A percentile compares a stretch with the other conserved stretches of the same genome.
These are phyloP conservation scores for Calonectria honghensis DNA, from an alignment of 2,329 filamentous ascomycete genomes.

Conservation along the genomic window DNA sequence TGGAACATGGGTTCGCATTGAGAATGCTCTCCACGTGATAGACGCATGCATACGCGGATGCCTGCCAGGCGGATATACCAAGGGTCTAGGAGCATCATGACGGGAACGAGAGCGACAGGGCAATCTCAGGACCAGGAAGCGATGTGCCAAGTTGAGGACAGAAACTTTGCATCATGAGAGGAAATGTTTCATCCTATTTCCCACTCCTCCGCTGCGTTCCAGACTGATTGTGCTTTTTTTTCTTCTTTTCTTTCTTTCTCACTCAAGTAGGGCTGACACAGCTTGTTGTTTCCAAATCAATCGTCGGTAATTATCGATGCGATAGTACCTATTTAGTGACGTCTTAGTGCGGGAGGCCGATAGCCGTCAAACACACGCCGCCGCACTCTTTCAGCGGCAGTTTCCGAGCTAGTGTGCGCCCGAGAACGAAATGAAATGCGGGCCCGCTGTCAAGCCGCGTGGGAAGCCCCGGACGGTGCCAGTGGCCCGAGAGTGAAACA, in stretches of 20 bases:
- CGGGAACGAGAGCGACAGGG: background rate
- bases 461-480: background rate
- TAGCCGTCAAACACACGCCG: background rate
- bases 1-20: background rate
- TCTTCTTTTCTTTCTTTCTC: background rate
- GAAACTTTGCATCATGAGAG: background rate
- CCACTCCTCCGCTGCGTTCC: background rate
- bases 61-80: background rate
- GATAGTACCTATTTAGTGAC: background rate
- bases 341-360: background rate
- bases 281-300: background rate
- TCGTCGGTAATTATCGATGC: background rate
- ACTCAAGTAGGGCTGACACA: background rate
- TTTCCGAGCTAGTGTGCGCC: slow-evolving; percentile 9
- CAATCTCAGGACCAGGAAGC: background rate
- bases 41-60: background rate
- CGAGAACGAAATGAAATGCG: slow-evolving; percentile 24
- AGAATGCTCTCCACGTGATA: background rate
- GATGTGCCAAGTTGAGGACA: slow-evolving; percentile 5
- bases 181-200: background rate
- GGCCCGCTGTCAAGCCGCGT: background rate
- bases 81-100: background rate
- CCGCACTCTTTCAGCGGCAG: background rate
- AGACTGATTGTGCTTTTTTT: background rate
- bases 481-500: background rate